Percentiles rank a stretch among this genome's conserved stretches.
These are phyloP conservation scores for Claviceps paspali DNA, from an alignment of 2,329 filamentous ascomycete species.

Conservation along the genomic window DNA sequence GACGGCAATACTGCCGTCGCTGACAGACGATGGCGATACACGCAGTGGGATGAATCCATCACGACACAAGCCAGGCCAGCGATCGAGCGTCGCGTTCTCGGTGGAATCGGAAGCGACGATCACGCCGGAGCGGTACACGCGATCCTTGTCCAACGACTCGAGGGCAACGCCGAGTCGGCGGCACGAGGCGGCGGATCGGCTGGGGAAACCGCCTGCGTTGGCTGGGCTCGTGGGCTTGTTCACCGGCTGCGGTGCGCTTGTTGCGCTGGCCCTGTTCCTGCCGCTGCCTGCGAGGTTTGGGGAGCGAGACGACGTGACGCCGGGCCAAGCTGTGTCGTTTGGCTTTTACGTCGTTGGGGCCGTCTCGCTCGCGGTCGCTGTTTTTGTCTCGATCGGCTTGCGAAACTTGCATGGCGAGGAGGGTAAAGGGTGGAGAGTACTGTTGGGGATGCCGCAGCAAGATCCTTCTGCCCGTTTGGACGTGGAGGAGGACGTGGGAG, in stretches of 20 bases:
- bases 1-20: conserved; percentile 72
- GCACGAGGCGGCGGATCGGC: conserved; percentile 12
- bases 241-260: conserved; percentile 78
- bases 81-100: conserved; percentile 49
- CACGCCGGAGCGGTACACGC: conserved; percentile 46
- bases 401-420: conserved; percentile 56
- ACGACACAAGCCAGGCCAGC: conserved; percentile 23
- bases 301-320: conserved; percentile 53
- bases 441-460: conserved; percentile 29
- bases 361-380: conserved; percentile 55
- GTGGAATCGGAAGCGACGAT: conserved; percentile 63
- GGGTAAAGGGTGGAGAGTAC: conserved; percentile 52
- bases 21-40: conserved; percentile 36
- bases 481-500: conserved; percentile 5
- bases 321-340: conserved; percentile 58
- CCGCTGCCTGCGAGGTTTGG: conserved; percentile 72
- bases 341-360: conserved; percentile 78
- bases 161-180: conserved; percentile 3
- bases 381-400: conserved; percentile 67
- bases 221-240: conserved; percentile 86
- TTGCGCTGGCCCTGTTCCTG: conserved; percentile 70
- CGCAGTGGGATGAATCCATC: conserved; percentile 12
- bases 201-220: conserved; percentile 41
- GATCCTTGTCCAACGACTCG: conserved; percentile 18
- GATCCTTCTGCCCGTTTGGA: conserved; percentile 10